Evolutionary conservation across 2,329 filamentous ascomycete genomes (phyloP).

Genomic region (Neonectria faginata): DNA sequence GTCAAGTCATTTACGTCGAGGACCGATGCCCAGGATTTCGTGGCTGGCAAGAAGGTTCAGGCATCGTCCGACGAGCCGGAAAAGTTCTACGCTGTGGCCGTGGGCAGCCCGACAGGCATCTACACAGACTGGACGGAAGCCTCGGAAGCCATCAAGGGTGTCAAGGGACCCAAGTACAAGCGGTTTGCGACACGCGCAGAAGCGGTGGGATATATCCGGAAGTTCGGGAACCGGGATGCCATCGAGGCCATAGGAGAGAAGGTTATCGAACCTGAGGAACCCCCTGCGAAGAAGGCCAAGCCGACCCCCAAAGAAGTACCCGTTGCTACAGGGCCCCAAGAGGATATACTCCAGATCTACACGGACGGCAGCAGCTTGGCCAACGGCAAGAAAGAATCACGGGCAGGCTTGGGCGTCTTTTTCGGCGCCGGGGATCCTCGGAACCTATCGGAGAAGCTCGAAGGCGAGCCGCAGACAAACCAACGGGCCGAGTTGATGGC

Average conservation of each 20-base stretch:
- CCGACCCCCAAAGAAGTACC: conserved; percentile 45
- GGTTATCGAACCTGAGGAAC: conserved; percentile 37
- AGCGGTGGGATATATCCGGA: conserved; percentile 80
- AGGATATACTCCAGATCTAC: conserved; percentile 58
- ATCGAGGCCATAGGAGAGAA: conserved; percentile 55
- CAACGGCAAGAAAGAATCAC: conserved; percentile 67
- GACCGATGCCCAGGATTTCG: conserved; percentile 83
- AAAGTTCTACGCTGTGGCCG: conserved; percentile 71
- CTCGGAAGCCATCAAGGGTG: conserved; percentile 78
- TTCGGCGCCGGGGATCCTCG: conserved; percentile 69
- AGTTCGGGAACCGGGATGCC: conserved; percentile 58
- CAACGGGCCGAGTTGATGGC: conserved; percentile 96
- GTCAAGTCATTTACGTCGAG: conserved; percentile 82
- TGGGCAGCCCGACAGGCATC: conserved; percentile 69
- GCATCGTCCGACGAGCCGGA: conserved; percentile 56
- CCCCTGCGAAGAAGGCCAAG: conserved; percentile 42
- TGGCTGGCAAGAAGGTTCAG: conserved; percentile 67
- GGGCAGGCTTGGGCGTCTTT: conserved; percentile 72
- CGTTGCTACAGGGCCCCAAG: conserved; percentile 20
- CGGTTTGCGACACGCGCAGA: conserved; percentile 76
- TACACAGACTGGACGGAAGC: conserved; percentile 76
- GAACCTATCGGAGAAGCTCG: conserved; percentile 80
- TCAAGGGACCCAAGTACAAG: conserved; percentile 76
- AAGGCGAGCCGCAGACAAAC: conserved; percentile 85
- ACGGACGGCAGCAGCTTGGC: conserved; percentile 72